Conservation (phyloP, 495 filamentous ascomycete genomes). For the Penicillium coprophilum region DNA sequence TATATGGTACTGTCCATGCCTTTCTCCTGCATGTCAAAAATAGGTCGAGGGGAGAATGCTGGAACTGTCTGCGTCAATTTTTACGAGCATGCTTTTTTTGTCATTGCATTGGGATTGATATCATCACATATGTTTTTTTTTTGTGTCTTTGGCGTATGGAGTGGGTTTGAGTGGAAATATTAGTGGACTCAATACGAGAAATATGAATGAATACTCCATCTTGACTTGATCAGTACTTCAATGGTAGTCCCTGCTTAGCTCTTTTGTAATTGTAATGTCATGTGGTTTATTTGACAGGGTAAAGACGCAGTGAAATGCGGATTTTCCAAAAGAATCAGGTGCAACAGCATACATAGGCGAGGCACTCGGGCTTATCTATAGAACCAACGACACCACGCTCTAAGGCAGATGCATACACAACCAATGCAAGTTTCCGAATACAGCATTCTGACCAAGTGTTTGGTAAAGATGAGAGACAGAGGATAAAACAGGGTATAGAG, state of each 20-base stretch:
- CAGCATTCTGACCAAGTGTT: not conserved
- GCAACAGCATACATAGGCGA: not conserved
- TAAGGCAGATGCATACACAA: conserved; percentile 6
- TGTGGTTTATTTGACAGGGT: not conserved
- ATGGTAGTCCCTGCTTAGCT: not conserved
- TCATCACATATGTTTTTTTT: conserved; percentile 26
- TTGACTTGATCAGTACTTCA: conserved; percentile 1
- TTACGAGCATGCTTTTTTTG: conserved; percentile 26
- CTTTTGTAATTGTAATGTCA: not conserved
- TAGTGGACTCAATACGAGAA: conserved; percentile 18
- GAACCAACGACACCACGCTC: not conserved
- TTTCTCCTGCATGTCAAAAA: not conserved
- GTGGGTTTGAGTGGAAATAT: conserved; percentile 19
- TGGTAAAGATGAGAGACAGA: not conserved
- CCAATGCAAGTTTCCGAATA: conserved; percentile 2
- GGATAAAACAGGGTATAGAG: conserved; percentile 10
- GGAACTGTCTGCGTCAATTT: not conserved
- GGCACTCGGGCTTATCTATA: not conserved
- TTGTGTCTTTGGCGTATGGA: conserved; percentile 27
- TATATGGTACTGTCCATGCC: conserved; percentile 2
- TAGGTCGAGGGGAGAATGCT: not conserved
- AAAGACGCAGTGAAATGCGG: not conserved
- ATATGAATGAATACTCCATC: conserved; percentile 21
- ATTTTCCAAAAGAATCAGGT: not conserved
- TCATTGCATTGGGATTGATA: conserved; percentile 33